These are phyloP conservation scores for Solanum sparsipilum DNA, from an alignment of 257 asterid species.

Conservation along the genomic window DNA sequence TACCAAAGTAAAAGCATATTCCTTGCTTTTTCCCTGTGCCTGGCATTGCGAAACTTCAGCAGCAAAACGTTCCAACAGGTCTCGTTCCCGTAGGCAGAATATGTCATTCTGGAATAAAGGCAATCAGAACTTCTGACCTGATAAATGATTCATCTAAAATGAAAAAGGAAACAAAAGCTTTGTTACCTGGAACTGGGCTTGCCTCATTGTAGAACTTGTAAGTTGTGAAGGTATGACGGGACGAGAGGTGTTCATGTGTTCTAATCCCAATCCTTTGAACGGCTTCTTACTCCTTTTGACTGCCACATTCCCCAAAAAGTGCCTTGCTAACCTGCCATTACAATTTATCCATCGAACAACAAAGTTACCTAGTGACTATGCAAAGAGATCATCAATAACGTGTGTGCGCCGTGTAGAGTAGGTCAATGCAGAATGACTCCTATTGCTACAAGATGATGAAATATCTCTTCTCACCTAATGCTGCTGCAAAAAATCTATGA, in stretches of 20 bases:
- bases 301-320: slow-evolving; percentile 49
- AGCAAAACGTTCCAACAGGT: too few relatives aligned
- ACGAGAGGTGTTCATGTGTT: slow-evolving; percentile 68
- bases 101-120: background rate
- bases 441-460: background rate
- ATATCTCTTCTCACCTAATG: background rate
- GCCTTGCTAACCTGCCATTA: slow-evolving; percentile 89
- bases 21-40: too few relatives aligned
- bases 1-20: too few relatives aligned
- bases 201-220: slow-evolving; percentile 30
- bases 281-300: slow-evolving; percentile 61
- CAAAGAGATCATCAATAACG: background rate
- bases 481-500: background rate
- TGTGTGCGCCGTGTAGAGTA: background rate
- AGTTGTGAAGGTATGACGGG: slow-evolving; percentile 59
- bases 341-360: background rate
- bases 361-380: background rate
- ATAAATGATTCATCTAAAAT: background rate
- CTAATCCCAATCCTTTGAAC: slow-evolving; percentile 79
- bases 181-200: slow-evolving; percentile 61
- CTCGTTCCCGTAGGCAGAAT: too few relatives aligned
- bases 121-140: background rate
- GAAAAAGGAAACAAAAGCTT: slow-evolving; percentile 1
- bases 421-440: background rate
- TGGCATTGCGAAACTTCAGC: too few relatives aligned